These are phyloP conservation scores for Penicillium glabrum DNA, from an alignment of 2,329 filamentous ascomycete species.

Conservation along the genomic window DNA sequence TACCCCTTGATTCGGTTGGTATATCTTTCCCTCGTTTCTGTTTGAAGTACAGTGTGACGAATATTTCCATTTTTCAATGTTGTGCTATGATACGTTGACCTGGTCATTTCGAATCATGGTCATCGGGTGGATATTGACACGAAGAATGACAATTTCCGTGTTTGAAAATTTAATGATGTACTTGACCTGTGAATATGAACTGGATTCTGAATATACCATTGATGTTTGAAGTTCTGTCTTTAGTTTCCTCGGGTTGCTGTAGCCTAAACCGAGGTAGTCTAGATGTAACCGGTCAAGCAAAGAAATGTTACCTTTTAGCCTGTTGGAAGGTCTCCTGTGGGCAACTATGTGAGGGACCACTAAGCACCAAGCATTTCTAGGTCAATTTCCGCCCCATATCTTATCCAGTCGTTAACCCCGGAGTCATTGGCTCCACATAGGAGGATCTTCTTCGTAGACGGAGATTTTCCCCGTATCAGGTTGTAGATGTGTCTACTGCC, in stretches of 20 bases:
- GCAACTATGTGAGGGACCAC: not conserved
- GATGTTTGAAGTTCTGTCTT: not conserved
- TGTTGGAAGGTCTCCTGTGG: not conserved
- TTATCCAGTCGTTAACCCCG: constrained; percentile 1
- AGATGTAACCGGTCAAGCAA: not conserved
- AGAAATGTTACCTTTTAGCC: not conserved
- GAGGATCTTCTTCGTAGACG: not conserved
- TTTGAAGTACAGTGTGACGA: constrained; percentile 6
- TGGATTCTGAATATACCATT: not conserved
- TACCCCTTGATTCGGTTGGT: constrained; percentile 24
- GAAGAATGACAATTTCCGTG: not conserved
- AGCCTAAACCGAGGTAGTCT: no score
- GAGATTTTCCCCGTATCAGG: constrained; percentile 25
- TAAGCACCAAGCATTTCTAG: not conserved
- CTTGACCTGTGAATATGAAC: constrained; percentile 9
- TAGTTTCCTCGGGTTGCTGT: no score
- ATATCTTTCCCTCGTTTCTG: constrained; percentile 16
- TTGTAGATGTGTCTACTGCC: not conserved
- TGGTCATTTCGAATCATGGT: not conserved
- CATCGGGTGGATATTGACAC: not conserved
- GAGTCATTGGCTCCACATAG: constrained; percentile 5
- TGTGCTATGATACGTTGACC: not conserved
- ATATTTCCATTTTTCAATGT: not conserved
- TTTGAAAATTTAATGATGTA: constrained; percentile 5
- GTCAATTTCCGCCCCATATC: not conserved